Evolutionary conservation across 2,329 filamentous ascomycete genomes (phyloP).

Genomic region (Cladosporium sphaerospermum): DNA sequence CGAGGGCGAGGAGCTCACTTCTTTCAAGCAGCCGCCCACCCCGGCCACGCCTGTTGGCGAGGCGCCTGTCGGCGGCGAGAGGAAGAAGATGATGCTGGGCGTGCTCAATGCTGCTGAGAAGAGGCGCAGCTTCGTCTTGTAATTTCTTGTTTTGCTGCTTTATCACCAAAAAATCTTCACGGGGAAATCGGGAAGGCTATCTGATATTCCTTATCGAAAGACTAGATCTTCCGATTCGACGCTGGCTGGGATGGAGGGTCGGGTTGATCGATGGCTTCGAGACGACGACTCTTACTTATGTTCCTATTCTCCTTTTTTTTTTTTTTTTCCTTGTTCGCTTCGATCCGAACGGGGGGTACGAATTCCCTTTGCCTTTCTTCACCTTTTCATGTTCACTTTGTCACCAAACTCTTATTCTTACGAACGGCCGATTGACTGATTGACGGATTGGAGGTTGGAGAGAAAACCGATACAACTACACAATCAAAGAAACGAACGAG

Average conservation of each 20-base stretch:
- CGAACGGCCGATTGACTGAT: not conserved
- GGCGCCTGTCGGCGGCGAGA: slow-evolving; percentile 65
- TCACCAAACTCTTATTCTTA: too few relatives aligned
- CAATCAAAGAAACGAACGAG: not conserved
- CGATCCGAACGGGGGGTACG: not conserved
- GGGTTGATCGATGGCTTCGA: not conserved
- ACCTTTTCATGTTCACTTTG: too few relatives aligned
- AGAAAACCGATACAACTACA: not conserved
- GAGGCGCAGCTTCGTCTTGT: slow-evolving; percentile 67
- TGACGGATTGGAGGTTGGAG: too few relatives aligned
- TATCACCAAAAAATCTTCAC: not conserved
- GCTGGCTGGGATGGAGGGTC: not conserved
- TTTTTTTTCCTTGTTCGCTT: not conserved
- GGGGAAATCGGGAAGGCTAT: not conserved
- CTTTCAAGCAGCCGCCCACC: slow-evolving; percentile 31
- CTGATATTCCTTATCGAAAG: not conserved
- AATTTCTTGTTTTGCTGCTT: slow-evolving; percentile 4
- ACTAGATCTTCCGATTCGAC: not conserved
- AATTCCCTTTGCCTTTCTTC: not conserved
- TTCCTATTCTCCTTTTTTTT: not conserved
- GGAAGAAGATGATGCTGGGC: slow-evolving; percentile 81
- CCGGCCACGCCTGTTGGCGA: slow-evolving; percentile 71
- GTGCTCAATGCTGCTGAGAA: slow-evolving; percentile 85
- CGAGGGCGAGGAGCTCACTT: slow-evolving; percentile 31
- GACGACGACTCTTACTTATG: not conserved